Percentiles rank a stretch among this genome's conserved stretches.
Conservation (phyloP, 1,284 basidiomycete genomes). For the Anthracocystis panici-leucophaei region DNA sequence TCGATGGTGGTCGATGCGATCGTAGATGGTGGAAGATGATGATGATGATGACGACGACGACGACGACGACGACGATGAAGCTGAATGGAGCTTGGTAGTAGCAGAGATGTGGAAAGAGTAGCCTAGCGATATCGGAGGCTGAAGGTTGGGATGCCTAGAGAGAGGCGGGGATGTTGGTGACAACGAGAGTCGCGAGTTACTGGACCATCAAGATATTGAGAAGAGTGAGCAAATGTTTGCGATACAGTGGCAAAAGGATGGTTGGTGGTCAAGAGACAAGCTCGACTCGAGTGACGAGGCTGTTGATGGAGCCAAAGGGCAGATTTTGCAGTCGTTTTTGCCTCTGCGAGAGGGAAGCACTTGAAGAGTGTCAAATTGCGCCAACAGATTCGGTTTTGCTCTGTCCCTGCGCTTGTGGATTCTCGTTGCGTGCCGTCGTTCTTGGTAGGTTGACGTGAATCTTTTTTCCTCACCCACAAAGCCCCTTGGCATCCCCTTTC, state of each 20-base stretch:
- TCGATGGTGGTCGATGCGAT: not conserved
- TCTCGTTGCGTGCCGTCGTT: not conserved
- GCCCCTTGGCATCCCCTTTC: no score
- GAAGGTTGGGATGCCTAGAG: constrained; percentile 14
- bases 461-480: constrained; percentile 1
- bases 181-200: constrained; percentile 5
- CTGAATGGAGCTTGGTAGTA: constrained; percentile 33
- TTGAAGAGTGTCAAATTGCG: not conserved
- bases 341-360: not conserved
- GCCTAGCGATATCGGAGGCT: constrained; percentile 60
- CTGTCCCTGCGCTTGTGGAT: constrained; percentile 11
- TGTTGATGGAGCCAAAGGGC: not conserved
- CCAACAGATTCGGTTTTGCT: not conserved
- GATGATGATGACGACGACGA: constrained; percentile 3
- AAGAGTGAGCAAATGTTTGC: constrained; percentile 18
- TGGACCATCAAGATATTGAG: constrained; percentile 16
- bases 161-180: constrained; percentile 17
- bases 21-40: constrained; percentile 3
- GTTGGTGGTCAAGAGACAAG: constrained; percentile 44
- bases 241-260: constrained; percentile 4
- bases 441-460: constrained; percentile 15
- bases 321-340: constrained; percentile 1
- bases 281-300: not conserved
- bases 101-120: constrained; percentile 7
- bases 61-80: constrained; percentile 7